Evolutionary conservation across 2,329 filamentous ascomycete genomes (phyloP), one percentile per base, ranked within the genome.

Genomic region (Xylariaceae sp.): DNA sequence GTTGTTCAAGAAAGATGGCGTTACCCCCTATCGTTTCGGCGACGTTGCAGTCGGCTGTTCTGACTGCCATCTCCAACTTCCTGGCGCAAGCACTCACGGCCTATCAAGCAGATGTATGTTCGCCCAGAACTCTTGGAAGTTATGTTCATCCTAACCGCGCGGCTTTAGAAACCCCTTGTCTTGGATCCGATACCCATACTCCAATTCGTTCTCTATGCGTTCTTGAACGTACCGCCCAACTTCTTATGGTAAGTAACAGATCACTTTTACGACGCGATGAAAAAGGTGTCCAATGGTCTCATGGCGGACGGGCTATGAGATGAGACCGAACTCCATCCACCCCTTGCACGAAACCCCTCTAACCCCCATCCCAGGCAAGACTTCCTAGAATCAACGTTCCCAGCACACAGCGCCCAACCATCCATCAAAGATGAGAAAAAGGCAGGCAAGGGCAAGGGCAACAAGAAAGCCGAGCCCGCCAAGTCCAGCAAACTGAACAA

Each of bases 211-310:
- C 69, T 90, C 56, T 96, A 88, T 77, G 83, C 87, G 64, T 70
- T 89, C 39, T 71, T 96, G 60, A 87, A 82, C 73, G 88, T 87
- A 47, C 91, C 92, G 2, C 89, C 89, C 50, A 97, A 97, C 75
- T 90, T 91, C 70, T 71, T 90, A 67, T 96, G 91, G 92, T 85
- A 73, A 66, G 58, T 61, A 30, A 10, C 15, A 34, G 35, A 15
- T 51, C 2, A 49, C 23, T 49, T 35, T 50, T 34, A 10, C 23
- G 17, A 23, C 10, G 17, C 35, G 11, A 30, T 51, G 4, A 8
- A 15, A 51, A 1, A 8, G 9, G 48, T 30, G 23, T 23, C 23
- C 2, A 23, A 23, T 23, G 23, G 23, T 23, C 23, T 23, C 23
- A 23, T 23, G 23, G 4, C 4, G 23, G 23, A 23, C 37, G 8